Percentiles rank a stretch among this genome's conserved stretches.
Evolutionary conservation across 495 filamentous ascomycete species (phyloP).

Genomic region (Tuber magnatum): DNA sequence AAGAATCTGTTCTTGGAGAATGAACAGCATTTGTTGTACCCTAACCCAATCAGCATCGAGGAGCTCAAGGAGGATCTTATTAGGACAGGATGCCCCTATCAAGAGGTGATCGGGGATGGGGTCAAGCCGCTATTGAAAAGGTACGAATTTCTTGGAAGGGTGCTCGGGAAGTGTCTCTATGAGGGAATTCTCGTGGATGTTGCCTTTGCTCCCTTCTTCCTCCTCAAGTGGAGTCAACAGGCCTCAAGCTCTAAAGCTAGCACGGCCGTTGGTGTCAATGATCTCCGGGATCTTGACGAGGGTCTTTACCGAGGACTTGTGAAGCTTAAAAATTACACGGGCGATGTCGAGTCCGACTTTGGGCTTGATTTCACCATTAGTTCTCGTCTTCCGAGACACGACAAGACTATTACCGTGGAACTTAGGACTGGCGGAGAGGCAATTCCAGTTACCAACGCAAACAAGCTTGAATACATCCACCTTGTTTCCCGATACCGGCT

Average conservation of each 20-base stretch:
- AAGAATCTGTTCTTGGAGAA: conserved; percentile 70
- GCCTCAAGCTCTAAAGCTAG: conserved; percentile 50
- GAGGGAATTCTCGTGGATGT: conserved; percentile 95
- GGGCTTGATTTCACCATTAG: conserved; percentile 83
- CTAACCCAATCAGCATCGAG: conserved; percentile 74
- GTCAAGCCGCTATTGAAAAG: conserved; percentile 59
- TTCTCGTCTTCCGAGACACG: conserved; percentile 59
- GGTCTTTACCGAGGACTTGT: conserved; percentile 86
- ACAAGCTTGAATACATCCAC: conserved; percentile 87
- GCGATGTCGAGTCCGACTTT: conserved; percentile 70
- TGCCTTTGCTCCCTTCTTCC: conserved; percentile 88
- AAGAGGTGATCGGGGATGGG: conserved; percentile 45
- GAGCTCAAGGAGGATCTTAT: conserved; percentile 57
- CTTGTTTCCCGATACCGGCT: conserved; percentile 82
- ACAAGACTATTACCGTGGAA: conserved; percentile 59
- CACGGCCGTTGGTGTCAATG: conserved; percentile 74
- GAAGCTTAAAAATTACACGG: conserved; percentile 77
- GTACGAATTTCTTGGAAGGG: conserved; percentile 86
- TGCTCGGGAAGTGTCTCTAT: conserved; percentile 96
- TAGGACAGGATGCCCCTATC: conserved; percentile 50
- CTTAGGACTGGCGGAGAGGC: conserved; percentile 68
- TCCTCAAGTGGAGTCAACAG: conserved; percentile 68
- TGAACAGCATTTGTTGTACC: conserved; percentile 81
- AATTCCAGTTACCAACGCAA: conserved; percentile 79
- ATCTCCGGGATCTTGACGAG: conserved; percentile 85